Evolutionary conservation across 140 eudicot genomes (phyloP).

Genomic region (Flaveria floridana): DNA sequence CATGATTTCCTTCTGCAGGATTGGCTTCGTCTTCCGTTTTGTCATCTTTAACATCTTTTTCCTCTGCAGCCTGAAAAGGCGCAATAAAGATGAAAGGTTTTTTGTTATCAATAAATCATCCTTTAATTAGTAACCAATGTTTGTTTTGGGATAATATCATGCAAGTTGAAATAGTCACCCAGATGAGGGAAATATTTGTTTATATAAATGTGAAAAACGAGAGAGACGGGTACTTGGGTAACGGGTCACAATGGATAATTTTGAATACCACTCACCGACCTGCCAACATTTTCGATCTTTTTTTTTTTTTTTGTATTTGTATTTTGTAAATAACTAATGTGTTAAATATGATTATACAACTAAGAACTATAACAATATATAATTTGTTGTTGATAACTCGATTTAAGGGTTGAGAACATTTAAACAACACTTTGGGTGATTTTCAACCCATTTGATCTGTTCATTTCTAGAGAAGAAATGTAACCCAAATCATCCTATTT

Average conservation of each 20-base stretch:
- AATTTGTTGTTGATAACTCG: not conserved
- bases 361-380: not conserved
- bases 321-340: not conserved
- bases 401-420: not conserved
- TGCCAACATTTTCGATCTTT: not conserved
- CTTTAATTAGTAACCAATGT: not conserved
- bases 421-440: not conserved
- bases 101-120: constrained; percentile 31
- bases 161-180: not conserved
- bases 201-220: not conserved
- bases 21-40: constrained; percentile 12
- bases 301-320: not conserved
- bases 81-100: not conserved
- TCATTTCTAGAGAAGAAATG: not conserved
- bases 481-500: not conserved
- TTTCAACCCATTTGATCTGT: not conserved
- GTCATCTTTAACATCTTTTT: constrained; percentile 33
- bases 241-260: not conserved
- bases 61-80: constrained; percentile 37
- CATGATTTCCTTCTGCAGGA: not conserved
- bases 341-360: not conserved
- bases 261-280: not conserved
- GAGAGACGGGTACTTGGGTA: not conserved
- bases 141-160: not conserved
- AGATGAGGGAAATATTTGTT: not conserved